Percentiles rank a stretch among this genome's conserved stretches.
Evolutionary conservation across 768 basidiomycete genomes (phyloP).

Genomic region (Gymnopilus dilepis): DNA sequence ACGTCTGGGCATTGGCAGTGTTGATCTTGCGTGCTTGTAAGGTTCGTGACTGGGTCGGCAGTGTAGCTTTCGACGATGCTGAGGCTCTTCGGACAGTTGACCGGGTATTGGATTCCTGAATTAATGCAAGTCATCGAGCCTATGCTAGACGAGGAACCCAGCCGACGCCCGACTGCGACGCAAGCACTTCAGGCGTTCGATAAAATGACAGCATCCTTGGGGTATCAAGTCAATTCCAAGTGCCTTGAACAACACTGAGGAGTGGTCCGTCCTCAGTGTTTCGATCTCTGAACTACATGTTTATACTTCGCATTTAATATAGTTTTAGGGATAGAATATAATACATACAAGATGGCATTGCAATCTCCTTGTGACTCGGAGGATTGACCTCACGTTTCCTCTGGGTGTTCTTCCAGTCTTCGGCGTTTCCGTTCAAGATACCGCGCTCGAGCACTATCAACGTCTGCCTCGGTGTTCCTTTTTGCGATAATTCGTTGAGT

Average conservation of each 20-base stretch:
- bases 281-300: constrained; percentile 6
- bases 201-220: constrained; percentile 48
- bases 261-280: too few species aligned
- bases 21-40: constrained; percentile 69
- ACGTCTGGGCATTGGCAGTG: constrained; percentile 75
- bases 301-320: background rate
- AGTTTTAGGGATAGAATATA: constrained; percentile 16
- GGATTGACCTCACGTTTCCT: constrained; percentile 7
- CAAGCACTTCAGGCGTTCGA: constrained; percentile 59
- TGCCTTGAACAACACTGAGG: constrained; percentile 24
- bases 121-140: constrained; percentile 58
- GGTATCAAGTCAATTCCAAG: constrained; percentile 32
- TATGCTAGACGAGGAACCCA: constrained; percentile 62
- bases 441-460: constrained; percentile 75
- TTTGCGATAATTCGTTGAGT: constrained; percentile 69
- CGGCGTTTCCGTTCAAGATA: constrained; percentile 82
- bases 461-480: constrained; percentile 76
- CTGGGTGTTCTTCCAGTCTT: constrained; percentile 57
- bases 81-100: constrained; percentile 44
- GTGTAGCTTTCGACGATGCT: background rate
- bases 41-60: constrained; percentile 39
- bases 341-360: constrained; percentile 11
- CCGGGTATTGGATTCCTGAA: constrained; percentile 63
- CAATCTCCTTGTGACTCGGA: background rate
- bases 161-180: constrained; percentile 54